A percentile compares a stretch with the other conserved stretches of the same genome.
phyloP scores from a whole-genome alignment of 2,329 filamentous ascomycete species.

The Nigrospora sphaerica region DNA sequence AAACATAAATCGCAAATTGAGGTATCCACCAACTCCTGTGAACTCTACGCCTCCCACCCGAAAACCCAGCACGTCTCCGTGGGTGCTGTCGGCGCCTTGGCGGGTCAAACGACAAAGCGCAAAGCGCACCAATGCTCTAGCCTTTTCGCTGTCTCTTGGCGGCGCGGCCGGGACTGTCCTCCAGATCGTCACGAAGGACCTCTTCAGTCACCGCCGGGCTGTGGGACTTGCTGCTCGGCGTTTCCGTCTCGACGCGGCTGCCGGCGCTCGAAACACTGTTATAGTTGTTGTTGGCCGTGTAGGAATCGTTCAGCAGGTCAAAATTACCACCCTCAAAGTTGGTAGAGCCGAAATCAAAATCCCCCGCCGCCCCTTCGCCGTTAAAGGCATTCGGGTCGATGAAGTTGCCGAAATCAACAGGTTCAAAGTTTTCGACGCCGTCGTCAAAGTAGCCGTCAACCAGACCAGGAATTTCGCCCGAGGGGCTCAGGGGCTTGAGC shows the following conservation, averaged over 20 bases:
- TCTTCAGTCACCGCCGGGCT: constrained; percentile 45
- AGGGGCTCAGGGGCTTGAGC: constrained; percentile 74
- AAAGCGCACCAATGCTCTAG: constrained; percentile 4
- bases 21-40: too few species aligned
- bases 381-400: constrained; percentile 30
- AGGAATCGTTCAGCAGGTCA: constrained; percentile 16
- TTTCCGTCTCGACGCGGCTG: constrained; percentile 18
- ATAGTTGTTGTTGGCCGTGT: neutral
- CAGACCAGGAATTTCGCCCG: constrained; percentile 69
- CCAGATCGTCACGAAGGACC: constrained; percentile 36
- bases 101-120: too few species aligned
- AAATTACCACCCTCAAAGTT: constrained; percentile 13
- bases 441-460: constrained; percentile 38
- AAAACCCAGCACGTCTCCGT: too few species aligned
- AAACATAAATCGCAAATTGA: too few species aligned
- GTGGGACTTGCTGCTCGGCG: constrained; percentile 29
- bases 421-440: constrained; percentile 16
- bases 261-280: constrained; percentile 7
- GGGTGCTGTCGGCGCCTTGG: too few species aligned
- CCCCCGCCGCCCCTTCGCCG: constrained; percentile 13
- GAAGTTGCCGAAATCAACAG: constrained; percentile 41
- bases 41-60: too few species aligned
- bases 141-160: constrained; percentile 23
- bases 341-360: constrained; percentile 36
- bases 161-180: constrained; percentile 20